A percentile compares a stretch with the other conserved stretches of the same genome.
These are phyloP conservation scores for Pulchroboletus neoregius DNA, from an alignment of 1,284 basidiomycete genomes.

Conservation along the genomic window DNA sequence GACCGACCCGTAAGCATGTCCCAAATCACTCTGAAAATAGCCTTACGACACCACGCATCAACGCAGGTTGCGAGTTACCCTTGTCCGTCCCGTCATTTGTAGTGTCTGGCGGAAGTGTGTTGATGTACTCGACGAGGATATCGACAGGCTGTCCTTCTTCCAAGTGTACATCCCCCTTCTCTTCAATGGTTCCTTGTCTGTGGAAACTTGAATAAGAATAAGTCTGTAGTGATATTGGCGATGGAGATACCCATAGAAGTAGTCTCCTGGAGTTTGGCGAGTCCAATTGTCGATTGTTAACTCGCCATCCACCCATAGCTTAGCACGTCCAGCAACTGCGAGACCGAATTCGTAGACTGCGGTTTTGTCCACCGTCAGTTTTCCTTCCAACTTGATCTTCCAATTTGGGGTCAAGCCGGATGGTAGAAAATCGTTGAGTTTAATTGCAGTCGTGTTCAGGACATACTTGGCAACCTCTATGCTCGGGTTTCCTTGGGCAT, in stretches of 20 bases:
- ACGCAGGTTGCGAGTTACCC: not conserved
- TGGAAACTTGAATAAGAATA: not conserved
- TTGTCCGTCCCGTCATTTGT: not conserved
- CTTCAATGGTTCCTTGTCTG: not conserved
- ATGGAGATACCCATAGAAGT: too few species aligned
- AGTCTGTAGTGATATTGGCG: too few species aligned
- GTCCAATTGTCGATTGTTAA: not conserved
- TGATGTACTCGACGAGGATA: not conserved
- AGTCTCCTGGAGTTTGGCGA: not conserved
- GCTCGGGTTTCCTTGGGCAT: constrained; percentile 15
- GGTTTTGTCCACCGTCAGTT: too few species aligned
- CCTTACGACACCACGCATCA: not conserved
- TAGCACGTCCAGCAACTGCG: not conserved
- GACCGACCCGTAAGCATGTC: not conserved
- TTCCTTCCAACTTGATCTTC: not conserved
- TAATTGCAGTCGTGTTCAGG: not conserved
- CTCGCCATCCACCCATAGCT: not conserved
- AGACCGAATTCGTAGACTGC: too few species aligned
- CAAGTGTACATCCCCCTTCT: not conserved
- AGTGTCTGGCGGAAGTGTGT: not conserved
- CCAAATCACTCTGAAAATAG: not conserved
- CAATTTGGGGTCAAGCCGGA: not conserved
- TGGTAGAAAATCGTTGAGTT: not conserved
- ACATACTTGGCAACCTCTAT: not conserved
- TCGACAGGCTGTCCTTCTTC: not conserved